These are phyloP conservation scores for Magnaporthiopsis rhizophila DNA, from an alignment of 2,329 filamentous ascomycete genomes.

Conservation along the genomic window DNA sequence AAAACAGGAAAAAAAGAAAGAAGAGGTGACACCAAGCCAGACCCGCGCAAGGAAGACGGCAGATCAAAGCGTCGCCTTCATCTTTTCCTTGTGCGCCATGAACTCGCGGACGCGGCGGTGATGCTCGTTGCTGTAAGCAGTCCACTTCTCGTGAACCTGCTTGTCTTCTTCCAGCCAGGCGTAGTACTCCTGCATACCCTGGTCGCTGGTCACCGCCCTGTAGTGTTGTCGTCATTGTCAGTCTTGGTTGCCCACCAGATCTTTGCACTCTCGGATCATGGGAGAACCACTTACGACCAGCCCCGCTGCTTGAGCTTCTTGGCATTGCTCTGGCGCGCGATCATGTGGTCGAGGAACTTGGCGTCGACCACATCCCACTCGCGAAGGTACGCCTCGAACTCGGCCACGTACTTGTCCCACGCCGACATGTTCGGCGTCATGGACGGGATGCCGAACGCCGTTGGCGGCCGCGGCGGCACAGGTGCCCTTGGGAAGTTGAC, in stretches of 20 bases:
- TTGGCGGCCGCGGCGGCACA: conserved; percentile 38
- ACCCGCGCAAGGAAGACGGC: too few relatives aligned
- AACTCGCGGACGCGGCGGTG: conserved; percentile 51
- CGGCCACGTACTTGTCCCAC: conserved; percentile 43
- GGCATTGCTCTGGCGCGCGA: conserved; percentile 38
- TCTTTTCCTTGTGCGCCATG: conserved; percentile 35
- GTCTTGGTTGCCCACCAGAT: too few relatives aligned
- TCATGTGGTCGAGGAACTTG: conserved; percentile 48
- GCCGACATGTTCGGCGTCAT: conserved; percentile 32
- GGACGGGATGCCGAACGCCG: conserved; percentile 32
- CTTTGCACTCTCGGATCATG: too few relatives aligned
- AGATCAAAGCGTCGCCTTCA: conserved; percentile 22
- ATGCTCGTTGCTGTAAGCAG: conserved; percentile 50
- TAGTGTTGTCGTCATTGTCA: too few relatives aligned
- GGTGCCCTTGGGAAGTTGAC: conserved; percentile 42
- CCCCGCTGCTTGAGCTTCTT: conserved; percentile 29
- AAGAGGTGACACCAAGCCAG: too few relatives aligned
- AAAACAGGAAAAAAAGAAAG: too few relatives aligned
- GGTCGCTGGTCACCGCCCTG: conserved; percentile 24
- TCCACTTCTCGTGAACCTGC: conserved; percentile 53
- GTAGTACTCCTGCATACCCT: conserved; percentile 49
- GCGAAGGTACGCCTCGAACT: conserved; percentile 46
- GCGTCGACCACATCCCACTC: conserved; percentile 44
- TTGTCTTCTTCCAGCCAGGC: conserved; percentile 57
- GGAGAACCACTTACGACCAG: conserved; percentile 21